Evolutionary conservation across 306 rosid species (phyloP), one percentile per base, ranked within the genome.

Genomic region (Prosopis cineraria): DNA sequence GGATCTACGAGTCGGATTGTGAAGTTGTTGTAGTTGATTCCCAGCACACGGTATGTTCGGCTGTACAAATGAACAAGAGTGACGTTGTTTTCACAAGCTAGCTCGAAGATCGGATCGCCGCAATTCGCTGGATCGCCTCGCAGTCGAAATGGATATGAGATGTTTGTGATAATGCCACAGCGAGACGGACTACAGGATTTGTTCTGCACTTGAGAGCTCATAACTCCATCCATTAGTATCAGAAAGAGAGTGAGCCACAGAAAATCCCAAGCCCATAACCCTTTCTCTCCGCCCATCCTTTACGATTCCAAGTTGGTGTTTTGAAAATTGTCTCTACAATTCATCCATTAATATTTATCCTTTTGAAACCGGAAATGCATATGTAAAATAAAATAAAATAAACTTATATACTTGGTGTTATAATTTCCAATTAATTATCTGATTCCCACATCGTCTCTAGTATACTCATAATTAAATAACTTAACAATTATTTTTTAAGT

Each of bases 1-100:
- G 71, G 7, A n/a, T 78, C 70, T 0, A 14, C 37, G 0, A 69
- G 7, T 9, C 76, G 52, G 39, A 78, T 70, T 14, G 48, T 69
- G 76, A 0, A 44, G 50, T 58, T 43, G 10, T 10, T 2, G 78
- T 83, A 79, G 45, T 22, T 10, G 13, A 52, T 52, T 52, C 59
- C 27, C 5, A 52, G 59, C 0, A n/a, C 59, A 8, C 27, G 7
- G 59, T 52, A 52, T 52, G 12, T n/a, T 52, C 13, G 5, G 5
- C 27, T 20, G 27, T 52, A 0, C 1, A n/a, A 9, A 52, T 20
- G 12, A 20, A 52, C 11, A 0, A n/a, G 27, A 20, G 59, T 8
- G 59, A 52, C 27, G 59, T 55, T 24, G 60, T 55, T 20, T 52
- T 52, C 59, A 7, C 59, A 7, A 24, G 31, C 30, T 55, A 55